Conservation (phyloP, 352 stramenopile species). For the Phytophthora cajani region DNA sequence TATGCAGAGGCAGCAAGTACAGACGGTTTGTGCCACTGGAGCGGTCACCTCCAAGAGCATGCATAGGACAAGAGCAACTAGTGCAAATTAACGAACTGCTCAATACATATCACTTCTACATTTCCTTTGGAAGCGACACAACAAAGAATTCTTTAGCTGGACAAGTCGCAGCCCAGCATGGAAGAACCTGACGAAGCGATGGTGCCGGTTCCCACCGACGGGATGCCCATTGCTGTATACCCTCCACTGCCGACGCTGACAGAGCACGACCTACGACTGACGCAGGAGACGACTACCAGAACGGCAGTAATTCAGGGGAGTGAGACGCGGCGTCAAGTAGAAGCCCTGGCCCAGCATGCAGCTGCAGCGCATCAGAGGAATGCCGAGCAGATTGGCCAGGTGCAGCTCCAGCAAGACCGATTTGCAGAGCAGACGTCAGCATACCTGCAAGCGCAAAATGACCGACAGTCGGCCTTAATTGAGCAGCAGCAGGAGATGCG, state of each 20-base stretch:
- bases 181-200: not conserved
- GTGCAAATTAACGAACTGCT: not conserved
- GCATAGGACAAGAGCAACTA: not conserved
- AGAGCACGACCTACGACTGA: not conserved
- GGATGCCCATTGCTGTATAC: not conserved
- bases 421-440: slow-evolving; percentile 10
- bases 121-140: slow-evolving; percentile 1
- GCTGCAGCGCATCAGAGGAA: slow-evolving; percentile 17
- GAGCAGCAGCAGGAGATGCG: slow-evolving; percentile 26
- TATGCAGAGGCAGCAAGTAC: no score
- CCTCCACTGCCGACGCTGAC: not conserved
- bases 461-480: not conserved
- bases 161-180: not conserved
- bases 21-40: no score
- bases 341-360: slow-evolving; percentile 19
- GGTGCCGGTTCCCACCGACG: not conserved
- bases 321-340: slow-evolving; percentile 12
- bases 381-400: slow-evolving; percentile 12
- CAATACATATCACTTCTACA: not conserved
- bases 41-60: not conserved
- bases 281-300: not conserved
- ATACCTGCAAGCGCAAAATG: slow-evolving; percentile 11
- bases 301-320: not conserved
- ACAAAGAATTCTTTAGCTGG: not conserved
- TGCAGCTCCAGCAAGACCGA: slow-evolving; percentile 20